phyloP scores from a whole-genome alignment of 768 basidiomycete species.

The Collybiopsis confluens region DNA sequence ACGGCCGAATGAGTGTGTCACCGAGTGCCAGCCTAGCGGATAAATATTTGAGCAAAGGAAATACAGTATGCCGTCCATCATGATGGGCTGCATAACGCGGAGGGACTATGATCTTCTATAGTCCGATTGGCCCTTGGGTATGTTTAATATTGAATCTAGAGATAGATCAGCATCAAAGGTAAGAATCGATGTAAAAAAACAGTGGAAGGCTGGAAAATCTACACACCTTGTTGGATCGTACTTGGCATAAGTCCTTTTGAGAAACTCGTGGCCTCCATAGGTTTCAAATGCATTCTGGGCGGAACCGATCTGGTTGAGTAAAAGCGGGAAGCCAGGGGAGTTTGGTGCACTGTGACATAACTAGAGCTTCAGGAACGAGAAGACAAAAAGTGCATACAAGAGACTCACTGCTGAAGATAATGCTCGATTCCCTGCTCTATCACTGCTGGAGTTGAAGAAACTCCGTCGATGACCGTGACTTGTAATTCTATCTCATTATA shows the following conservation, averaged over 20 bases:
- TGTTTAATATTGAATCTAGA: constrained; percentile 2
- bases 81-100: too few species aligned
- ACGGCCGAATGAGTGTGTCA: too few species aligned
- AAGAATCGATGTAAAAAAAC: neutral
- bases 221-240: constrained; percentile 39
- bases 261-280: constrained; percentile 32
- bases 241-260: constrained; percentile 34
- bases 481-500: constrained; percentile 32
- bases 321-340: constrained; percentile 34
- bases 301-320: constrained; percentile 36
- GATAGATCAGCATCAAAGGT: too few species aligned
- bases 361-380: neutral
- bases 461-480: constrained; percentile 18
- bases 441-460: constrained; percentile 16
- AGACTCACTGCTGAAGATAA: constrained; percentile 28
- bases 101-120: too few species aligned
- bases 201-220: neutral
- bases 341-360: constrained; percentile 23
- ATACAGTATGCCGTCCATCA: too few species aligned
- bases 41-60: too few species aligned
- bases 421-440: constrained; percentile 21
- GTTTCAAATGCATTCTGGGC: constrained; percentile 34
- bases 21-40: too few species aligned
- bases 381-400: neutral
- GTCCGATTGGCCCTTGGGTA: neutral